Conservation (phyloP, 2,329 filamentous ascomycete genomes). For the Calonectria fujianensis region DNA sequence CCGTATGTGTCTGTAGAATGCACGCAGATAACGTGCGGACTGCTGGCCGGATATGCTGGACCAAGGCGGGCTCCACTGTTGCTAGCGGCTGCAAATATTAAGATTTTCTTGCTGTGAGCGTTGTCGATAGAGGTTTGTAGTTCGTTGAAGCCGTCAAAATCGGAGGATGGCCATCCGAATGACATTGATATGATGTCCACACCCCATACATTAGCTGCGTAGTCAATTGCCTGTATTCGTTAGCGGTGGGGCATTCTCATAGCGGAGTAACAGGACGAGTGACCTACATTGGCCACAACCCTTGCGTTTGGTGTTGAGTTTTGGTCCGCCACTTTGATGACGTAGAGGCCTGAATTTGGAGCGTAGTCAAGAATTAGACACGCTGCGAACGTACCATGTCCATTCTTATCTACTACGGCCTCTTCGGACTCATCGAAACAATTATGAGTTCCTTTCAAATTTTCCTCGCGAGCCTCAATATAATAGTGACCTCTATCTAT, state of each 20-base stretch:
- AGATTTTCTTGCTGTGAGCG: background rate
- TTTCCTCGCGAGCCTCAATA: conserved; percentile 5
- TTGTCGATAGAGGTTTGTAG: conserved; percentile 18
- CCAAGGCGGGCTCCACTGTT: conserved; percentile 32
- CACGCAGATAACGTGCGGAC: conserved; percentile 38
- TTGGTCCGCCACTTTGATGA: conserved; percentile 16
- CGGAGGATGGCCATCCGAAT: conserved; percentile 40
- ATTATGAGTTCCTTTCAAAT: background rate
- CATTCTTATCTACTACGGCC: background rate
- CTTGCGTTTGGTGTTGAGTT: background rate
- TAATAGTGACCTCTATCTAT: background rate
- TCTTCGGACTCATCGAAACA: background rate
- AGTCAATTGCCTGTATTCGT: conserved; percentile 41
- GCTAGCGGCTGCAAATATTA: conserved; percentile 41
- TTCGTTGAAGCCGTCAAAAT: conserved; percentile 12
- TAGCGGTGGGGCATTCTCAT: background rate
- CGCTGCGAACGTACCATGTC: conserved; percentile 26
- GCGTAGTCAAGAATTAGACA: conserved; percentile 28
- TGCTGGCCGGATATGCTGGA: conserved; percentile 39
- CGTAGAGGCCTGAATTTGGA: conserved; percentile 13
- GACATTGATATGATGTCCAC: conserved; percentile 52
- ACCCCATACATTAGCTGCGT: conserved; percentile 35
- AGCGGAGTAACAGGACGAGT: background rate
- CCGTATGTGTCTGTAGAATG: conserved; percentile 41
- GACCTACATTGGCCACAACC: background rate